phyloP scores from a whole-genome alignment of 345 rosid genomes.

The Populus pruinosa region DNA sequence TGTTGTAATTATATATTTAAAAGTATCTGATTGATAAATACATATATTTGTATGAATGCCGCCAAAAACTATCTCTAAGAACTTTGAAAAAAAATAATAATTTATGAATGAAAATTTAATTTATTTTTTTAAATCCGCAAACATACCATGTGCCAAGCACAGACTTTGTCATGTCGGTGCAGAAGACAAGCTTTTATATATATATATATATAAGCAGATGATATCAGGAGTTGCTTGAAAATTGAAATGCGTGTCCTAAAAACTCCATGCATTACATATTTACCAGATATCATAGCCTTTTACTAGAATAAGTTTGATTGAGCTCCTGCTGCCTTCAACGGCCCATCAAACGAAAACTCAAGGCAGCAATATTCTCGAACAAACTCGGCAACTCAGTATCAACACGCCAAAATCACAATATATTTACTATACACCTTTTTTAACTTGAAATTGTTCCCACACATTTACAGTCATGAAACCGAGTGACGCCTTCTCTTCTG shows the following conservation, averaged over 20 bases:
- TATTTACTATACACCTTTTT: constrained; percentile 33
- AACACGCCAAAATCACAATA: constrained; percentile 13
- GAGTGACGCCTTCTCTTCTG: constrained; percentile 83
- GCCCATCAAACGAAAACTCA: not conserved
- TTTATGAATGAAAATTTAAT: no score
- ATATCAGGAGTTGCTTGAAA: not conserved
- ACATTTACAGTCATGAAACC: constrained; percentile 47
- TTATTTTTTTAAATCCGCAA: no score
- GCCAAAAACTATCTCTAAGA: no score
- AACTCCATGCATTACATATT: not conserved
- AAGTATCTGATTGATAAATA: no score
- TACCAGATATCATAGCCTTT: not conserved
- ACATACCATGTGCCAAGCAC: no score
- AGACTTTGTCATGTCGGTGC: no score
- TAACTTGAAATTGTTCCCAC: constrained; percentile 1
- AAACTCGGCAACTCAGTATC: constrained; percentile 14
- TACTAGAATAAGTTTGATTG: constrained; percentile 8
- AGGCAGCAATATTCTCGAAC: not conserved
- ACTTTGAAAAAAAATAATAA: no score
- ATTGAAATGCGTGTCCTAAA: not conserved
- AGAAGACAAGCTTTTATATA: no score
- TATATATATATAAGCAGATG: not conserved
- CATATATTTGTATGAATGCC: no score
- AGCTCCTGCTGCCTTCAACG: constrained; percentile 11
- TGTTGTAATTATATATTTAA: no score